These are phyloP conservation scores for Lentithecium fluviatile DNA, from an alignment of 495 filamentous ascomycete genomes.

Conservation along the genomic window DNA sequence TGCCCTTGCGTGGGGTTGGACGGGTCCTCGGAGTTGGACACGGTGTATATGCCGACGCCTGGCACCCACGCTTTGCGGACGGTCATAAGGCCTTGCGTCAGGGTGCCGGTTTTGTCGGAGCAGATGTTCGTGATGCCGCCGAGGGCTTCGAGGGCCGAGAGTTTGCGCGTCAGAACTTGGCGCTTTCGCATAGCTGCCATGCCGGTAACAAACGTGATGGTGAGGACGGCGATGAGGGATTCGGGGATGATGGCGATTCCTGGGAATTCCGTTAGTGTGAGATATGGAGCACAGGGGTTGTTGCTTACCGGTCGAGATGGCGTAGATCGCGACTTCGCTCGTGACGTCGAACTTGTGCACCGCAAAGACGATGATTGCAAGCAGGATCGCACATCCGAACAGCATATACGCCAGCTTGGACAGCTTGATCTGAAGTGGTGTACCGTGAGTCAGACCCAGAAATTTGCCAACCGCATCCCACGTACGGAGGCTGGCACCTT, in stretches of 20 bases:
- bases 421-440: constrained; percentile 78
- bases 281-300: background rate
- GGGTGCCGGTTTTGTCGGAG: constrained; percentile 83
- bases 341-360: constrained; percentile 69
- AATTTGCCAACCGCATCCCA: constrained; percentile 66
- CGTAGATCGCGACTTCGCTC: constrained; percentile 77
- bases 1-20: constrained; percentile 58
- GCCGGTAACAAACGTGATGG: constrained; percentile 74
- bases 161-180: constrained; percentile 76
- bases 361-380: constrained; percentile 78
- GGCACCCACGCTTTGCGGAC: constrained; percentile 80
- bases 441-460: constrained; percentile 74
- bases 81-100: constrained; percentile 77
- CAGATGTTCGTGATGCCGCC: constrained; percentile 87
- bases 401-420: constrained; percentile 73
- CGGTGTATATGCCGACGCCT: constrained; percentile 59
- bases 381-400: constrained; percentile 69
- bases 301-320: constrained; percentile 61
- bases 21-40: constrained; percentile 58
- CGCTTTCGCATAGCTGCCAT: constrained; percentile 73
- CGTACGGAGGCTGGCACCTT: constrained; percentile 56
- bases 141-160: constrained; percentile 77
- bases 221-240: constrained; percentile 67
- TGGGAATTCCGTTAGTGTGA: constrained; percentile 15
- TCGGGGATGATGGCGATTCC: constrained; percentile 73